A percentile compares a stretch with the other conserved stretches of the same genome.
Evolutionary conservation across 306 rosid species (phyloP).

Genomic region (Betula pendula): DNA sequence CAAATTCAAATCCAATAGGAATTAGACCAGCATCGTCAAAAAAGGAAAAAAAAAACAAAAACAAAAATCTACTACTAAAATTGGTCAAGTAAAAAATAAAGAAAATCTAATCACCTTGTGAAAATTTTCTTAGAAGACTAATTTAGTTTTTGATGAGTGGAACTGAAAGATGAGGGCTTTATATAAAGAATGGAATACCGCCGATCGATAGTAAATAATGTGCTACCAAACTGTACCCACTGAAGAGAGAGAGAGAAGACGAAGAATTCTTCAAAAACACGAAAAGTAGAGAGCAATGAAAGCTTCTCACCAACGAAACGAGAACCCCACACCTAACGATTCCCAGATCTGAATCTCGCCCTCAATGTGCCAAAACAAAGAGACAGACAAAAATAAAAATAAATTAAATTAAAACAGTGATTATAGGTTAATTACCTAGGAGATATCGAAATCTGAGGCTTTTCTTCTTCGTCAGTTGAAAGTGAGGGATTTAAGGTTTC

Average conservation of each 20-base stretch:
- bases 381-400: neutral
- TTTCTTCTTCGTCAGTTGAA: neutral
- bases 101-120: constrained; percentile 21
- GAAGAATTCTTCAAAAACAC: constrained; percentile 31
- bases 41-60: neutral
- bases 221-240: constrained; percentile 38
- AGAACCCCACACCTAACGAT: constrained; percentile 13
- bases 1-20: neutral
- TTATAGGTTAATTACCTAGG: constrained; percentile 17
- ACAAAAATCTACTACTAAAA: neutral
- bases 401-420: neutral
- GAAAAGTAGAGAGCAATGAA: constrained; percentile 32
- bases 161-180: constrained; percentile 12
- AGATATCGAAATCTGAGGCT: neutral
- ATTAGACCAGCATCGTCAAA: neutral
- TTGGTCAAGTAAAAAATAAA: neutral
- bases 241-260: constrained; percentile 16
- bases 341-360: constrained; percentile 39
- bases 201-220: neutral
- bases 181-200: constrained; percentile 15
- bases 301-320: constrained; percentile 20
- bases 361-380: neutral
- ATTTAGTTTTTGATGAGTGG: neutral
- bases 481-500: neutral
- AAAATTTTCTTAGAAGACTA: constrained; percentile 9